Base-by-base conservation (phyloP, 306 rosid genomes). In the Quercus variabilis region DNA sequence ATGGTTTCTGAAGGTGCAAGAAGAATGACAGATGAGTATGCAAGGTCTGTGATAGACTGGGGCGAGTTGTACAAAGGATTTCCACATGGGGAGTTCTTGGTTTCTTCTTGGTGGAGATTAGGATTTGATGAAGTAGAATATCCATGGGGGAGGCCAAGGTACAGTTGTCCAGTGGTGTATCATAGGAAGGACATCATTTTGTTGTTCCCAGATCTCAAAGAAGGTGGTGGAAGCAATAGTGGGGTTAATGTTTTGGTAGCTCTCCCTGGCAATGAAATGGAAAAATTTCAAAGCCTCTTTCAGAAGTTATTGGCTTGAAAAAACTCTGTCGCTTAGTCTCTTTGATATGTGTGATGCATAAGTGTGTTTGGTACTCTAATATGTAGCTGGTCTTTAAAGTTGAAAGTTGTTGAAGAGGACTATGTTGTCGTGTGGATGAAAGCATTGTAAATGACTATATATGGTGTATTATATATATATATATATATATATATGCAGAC, bases 111-210 rank as follows among this genome's bases (percentile, higher is more conserved):
- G 98, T 90, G 97, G 94, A 83, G 83, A 33, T 81, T 93, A 68
- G 94, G 97, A 46, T 87, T 93, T 81, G 89, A 83, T 20, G 85
- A 91, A 20, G 98, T 93, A 76, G 87, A 90, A 41, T 91, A 86
- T 80, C 98, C 98, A 0, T 93, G 98, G 98, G 94, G 98, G 8
- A 93, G 78, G 52, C 98, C 97, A 1, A 87, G 62, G 84, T 90
- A 88, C 64, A 87, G 92, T 55, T 91, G 98, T 70, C 98, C 98
- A 0, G 78, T 90, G 65, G 92, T 91, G 35, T 67, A 80, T 74
- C 91, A 74, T 17, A 74, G 84, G 71, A 93, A 91, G 85, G 92
- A 93, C 55, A 87, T 93, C 72, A 83, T 93, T 55, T 68, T 93
- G 11, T 35, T 91, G 11, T 88, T 93, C 74, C 93, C 98, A 73